Conservation (phyloP, 2,329 filamentous ascomycete genomes). For the Nothophoma quercina region DNA sequence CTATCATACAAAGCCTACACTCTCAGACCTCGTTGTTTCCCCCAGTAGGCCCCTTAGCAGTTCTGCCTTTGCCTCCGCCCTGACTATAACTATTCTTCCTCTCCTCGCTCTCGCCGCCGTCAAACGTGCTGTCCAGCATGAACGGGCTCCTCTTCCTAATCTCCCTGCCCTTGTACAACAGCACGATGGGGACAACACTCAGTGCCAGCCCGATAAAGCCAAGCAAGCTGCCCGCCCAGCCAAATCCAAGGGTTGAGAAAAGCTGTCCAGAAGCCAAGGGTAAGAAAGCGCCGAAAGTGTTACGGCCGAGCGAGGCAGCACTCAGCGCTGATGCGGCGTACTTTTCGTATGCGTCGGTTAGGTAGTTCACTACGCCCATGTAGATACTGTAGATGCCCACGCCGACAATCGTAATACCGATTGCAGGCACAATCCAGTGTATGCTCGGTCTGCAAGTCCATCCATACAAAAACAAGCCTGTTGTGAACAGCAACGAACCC, state of each 20-base stretch:
- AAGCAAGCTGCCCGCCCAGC: conserved; percentile 54
- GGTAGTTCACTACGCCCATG: conserved; percentile 59
- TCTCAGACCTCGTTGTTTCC: background rate
- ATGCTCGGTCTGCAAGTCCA: conserved; percentile 45
- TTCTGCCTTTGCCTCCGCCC: background rate
- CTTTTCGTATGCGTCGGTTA: conserved; percentile 58
- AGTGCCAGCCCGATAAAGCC: conserved; percentile 53
- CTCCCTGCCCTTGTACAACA: conserved; percentile 52
- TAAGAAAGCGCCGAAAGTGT: conserved; percentile 56
- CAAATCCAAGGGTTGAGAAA: conserved; percentile 52
- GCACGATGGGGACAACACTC: conserved; percentile 51
- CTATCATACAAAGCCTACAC: too few relatives aligned
- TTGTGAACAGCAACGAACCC: conserved; percentile 50
- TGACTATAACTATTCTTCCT: conserved; percentile 8
- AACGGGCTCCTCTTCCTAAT: conserved; percentile 50
- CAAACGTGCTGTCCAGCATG: conserved; percentile 43
- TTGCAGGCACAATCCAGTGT: conserved; percentile 40
- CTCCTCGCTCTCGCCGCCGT: conserved; percentile 19
- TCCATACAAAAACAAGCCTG: conserved; percentile 40
- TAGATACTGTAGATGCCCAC: conserved; percentile 49
- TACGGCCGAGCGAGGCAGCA: conserved; percentile 56
- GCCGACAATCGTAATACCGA: conserved; percentile 36
- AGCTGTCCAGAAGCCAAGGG: conserved; percentile 54
- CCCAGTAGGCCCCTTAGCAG: background rate
- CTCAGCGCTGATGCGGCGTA: conserved; percentile 58